These are phyloP conservation scores for Heterobasidion occidentale DNA, from an alignment of 1,284 basidiomycete species.

Conservation along the genomic window DNA sequence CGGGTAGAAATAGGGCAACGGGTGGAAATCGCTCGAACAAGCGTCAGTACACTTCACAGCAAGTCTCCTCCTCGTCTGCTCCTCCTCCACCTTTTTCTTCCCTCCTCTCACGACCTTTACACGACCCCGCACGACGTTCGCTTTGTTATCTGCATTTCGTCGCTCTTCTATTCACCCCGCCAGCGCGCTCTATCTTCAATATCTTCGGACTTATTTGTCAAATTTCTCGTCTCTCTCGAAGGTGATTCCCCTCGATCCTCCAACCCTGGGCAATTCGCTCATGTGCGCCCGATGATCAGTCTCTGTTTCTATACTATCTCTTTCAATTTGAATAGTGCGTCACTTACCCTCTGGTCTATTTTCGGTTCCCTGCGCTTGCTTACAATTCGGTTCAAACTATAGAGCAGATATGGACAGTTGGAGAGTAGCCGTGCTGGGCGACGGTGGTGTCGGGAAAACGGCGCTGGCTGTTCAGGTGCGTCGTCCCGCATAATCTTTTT, in stretches of 20 bases:
- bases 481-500: conserved; percentile 5
- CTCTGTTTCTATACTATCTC: conserved; percentile 11
- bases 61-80: neutral
- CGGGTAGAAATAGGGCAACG: neutral
- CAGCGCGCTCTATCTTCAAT: conserved; percentile 10
- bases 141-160: conserved; percentile 24
- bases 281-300: conserved; percentile 15
- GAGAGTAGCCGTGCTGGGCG: conserved; percentile 92
- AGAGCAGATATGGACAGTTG: conserved; percentile 72
- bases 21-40: neutral
- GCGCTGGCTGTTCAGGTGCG: conserved; percentile 90
- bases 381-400: conserved; percentile 15
- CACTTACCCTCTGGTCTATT: conserved; percentile 16
- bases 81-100: conserved; percentile 11
- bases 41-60: neutral
- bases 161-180: conserved; percentile 6
- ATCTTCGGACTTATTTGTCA: conserved; percentile 9
- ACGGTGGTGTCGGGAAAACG: conserved; percentile 98
- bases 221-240: conserved; percentile 7
- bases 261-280: conserved; percentile 16
- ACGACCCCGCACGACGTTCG: conserved; percentile 60
- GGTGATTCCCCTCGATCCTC: conserved; percentile 16
- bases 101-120: conserved; percentile 49
- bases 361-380: conserved; percentile 15
- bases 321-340: conserved; percentile 15